These are phyloP conservation scores for Populus tomentosa DNA, from an alignment of 441 rosid species.

Conservation along the genomic window DNA sequence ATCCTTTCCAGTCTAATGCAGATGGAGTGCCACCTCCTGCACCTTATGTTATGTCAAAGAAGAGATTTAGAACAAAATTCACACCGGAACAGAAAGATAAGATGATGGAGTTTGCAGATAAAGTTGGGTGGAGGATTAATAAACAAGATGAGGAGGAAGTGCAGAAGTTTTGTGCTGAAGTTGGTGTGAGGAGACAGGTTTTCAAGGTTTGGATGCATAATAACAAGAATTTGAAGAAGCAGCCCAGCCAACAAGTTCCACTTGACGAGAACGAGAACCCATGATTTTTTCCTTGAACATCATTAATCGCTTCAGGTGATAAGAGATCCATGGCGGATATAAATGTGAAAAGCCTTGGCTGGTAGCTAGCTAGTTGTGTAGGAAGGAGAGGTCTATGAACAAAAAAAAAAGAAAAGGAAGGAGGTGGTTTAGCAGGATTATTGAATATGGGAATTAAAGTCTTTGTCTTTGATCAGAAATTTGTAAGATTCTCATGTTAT, in stretches of 20 bases:
- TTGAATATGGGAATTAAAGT: not conserved
- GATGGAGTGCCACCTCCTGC: constrained; percentile 36
- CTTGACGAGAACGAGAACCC: not conserved
- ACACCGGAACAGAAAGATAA: constrained; percentile 76
- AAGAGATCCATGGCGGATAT: not conserved
- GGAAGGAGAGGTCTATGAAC: not conserved
- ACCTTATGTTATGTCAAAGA: constrained; percentile 54
- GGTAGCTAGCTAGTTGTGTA: not conserved
- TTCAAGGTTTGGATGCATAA: constrained; percentile 99
- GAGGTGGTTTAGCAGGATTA: not conserved
- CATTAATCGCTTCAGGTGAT: not conserved
- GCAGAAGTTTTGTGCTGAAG: constrained; percentile 62
- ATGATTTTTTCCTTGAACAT: not conserved
- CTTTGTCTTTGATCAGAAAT: not conserved
- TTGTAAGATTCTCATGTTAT: constrained; percentile 8
- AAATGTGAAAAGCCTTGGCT: constrained; percentile 6
- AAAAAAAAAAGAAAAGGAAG: not conserved
- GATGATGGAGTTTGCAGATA: constrained; percentile 92
- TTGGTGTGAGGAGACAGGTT: constrained; percentile 75
- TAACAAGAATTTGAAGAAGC: constrained; percentile 73
- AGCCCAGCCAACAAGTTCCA: constrained; percentile 18
- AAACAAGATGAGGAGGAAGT: constrained; percentile 73
- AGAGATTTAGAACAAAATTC: constrained; percentile 76
- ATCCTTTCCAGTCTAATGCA: constrained; percentile 38
- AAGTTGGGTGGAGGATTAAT: constrained; percentile 85